Evolutionary conservation across 2,329 filamentous ascomycete species (phyloP).

Genomic region (Hypocrella siamensis): DNA sequence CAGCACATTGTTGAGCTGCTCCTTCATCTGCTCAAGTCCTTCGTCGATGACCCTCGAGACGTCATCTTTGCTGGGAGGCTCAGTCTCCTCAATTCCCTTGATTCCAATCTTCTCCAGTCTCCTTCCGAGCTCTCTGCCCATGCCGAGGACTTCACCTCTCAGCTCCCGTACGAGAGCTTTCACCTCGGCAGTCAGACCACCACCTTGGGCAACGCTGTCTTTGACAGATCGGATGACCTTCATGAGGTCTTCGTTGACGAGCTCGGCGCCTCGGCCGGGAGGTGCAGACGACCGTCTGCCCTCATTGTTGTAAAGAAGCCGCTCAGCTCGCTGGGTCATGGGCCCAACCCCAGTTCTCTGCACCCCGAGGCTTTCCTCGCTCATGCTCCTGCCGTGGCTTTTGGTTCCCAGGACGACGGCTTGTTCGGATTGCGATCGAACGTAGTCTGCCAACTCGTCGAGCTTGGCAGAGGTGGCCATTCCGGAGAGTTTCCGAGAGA

Average conservation of each 20-base stretch:
- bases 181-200: slow-evolving; percentile 79
- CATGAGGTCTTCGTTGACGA: slow-evolving; percentile 63
- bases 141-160: slow-evolving; percentile 80
- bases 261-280: slow-evolving; percentile 27
- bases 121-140: slow-evolving; percentile 81
- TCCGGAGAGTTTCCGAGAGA: slow-evolving; percentile 55
- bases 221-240: slow-evolving; percentile 77
- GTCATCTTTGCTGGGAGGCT: slow-evolving; percentile 47
- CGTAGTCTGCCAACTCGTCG: slow-evolving; percentile 51
- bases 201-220: slow-evolving; percentile 76
- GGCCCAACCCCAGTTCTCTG: slow-evolving; percentile 13
- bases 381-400: slow-evolving; percentile 1
- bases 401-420: slow-evolving; percentile 19
- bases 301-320: slow-evolving; percentile 26
- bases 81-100: slow-evolving; percentile 28
- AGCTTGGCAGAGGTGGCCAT: slow-evolving; percentile 45
- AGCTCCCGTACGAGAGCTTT: slow-evolving; percentile 83
- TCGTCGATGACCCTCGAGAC: slow-evolving; percentile 64
- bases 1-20: slow-evolving; percentile 69
- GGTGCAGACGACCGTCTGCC: slow-evolving; percentile 28
- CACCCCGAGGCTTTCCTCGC: slow-evolving; percentile 13
- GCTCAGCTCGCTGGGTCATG: slow-evolving; percentile 25
- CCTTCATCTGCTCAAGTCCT: slow-evolving; percentile 65
- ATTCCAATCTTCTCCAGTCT: slow-evolving; percentile 58
- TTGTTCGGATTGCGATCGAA: slow-evolving; percentile 35